Percentiles rank a stretch among this genome's conserved stretches.
Conservation (phyloP, 1,139 yeast genomes). For the Pichia sorboxylosa region DNA sequence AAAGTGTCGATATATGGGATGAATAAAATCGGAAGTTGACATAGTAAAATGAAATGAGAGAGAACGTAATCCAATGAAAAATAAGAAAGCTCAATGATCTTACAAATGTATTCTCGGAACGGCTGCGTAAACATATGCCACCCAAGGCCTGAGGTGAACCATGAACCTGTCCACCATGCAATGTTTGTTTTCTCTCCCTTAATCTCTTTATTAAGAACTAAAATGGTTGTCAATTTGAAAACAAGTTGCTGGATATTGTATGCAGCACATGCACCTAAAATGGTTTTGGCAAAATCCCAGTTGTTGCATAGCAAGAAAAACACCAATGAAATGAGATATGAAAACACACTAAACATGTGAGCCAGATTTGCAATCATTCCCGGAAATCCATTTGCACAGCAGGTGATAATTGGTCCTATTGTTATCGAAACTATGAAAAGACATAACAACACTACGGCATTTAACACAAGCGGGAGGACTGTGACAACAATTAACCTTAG, state of each 20-base stretch:
- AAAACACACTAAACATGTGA: slow-evolving; percentile 32
- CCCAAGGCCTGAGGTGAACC: slow-evolving; percentile 45
- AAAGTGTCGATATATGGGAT: slow-evolving; percentile 46
- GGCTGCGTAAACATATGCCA: slow-evolving; percentile 43
- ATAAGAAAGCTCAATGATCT: slow-evolving; percentile 41
- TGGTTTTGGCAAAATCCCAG: slow-evolving; percentile 38
- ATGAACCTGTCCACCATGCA: slow-evolving; percentile 64
- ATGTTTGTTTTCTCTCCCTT: slow-evolving; percentile 38
- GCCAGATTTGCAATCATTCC: slow-evolving; percentile 33
- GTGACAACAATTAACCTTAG: slow-evolving; percentile 33
- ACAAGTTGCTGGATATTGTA: slow-evolving; percentile 34
- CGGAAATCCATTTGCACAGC: slow-evolving; percentile 30
- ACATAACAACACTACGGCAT: slow-evolving; percentile 29
- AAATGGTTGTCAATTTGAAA: slow-evolving; percentile 29
- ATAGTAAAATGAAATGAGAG: slow-evolving; percentile 39
- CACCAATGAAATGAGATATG: slow-evolving; percentile 36
- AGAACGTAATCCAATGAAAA: slow-evolving; percentile 42
- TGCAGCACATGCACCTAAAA: slow-evolving; percentile 36
- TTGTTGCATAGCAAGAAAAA: slow-evolving; percentile 41
- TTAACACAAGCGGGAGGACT: slow-evolving; percentile 36
- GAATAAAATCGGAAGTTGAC: slow-evolving; percentile 41
- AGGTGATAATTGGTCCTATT: slow-evolving; percentile 35
- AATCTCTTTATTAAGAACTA: slow-evolving; percentile 38
- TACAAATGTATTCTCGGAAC: slow-evolving; percentile 41
- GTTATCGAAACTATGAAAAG: slow-evolving; percentile 32